Percentiles rank a stretch among this genome's conserved stretches.
Conservation (phyloP, 2,329 filamentous ascomycete species). For the Arthrobotrys megalospora region DNA sequence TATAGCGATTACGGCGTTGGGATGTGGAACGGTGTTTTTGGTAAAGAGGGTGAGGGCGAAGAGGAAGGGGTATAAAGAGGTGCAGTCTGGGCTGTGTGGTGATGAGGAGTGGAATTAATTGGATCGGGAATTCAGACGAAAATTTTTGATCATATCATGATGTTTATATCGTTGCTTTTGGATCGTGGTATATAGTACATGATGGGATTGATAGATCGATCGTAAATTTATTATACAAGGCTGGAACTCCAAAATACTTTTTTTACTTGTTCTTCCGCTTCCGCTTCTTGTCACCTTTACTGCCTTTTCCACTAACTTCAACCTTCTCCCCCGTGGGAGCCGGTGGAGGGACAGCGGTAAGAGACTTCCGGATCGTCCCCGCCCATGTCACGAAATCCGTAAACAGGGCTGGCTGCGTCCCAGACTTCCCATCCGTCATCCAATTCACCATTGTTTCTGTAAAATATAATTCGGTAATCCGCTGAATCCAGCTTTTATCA, state of each 20-base stretch:
- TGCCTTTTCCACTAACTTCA: constrained; percentile 36
- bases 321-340: constrained; percentile 23
- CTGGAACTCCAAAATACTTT: background rate
- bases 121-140: background rate
- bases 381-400: constrained; percentile 60
- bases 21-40: background rate
- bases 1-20: constrained; percentile 9
- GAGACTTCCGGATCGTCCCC: constrained; percentile 47
- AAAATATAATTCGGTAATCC: constrained; percentile 47
- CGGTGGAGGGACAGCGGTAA: background rate
- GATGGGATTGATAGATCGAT: background rate
- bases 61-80: constrained; percentile 44
- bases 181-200: constrained; percentile 21
- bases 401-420: constrained; percentile 48
- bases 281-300: constrained; percentile 45
- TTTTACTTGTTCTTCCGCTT: constrained; percentile 44
- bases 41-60: constrained; percentile 16
- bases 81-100: constrained; percentile 16
- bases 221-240: constrained; percentile 23
- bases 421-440: constrained; percentile 46
- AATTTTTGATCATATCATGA: background rate
- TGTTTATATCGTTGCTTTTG: constrained; percentile 5
- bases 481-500: constrained; percentile 42
- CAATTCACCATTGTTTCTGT: constrained; percentile 47
- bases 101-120: constrained; percentile 51